phyloP scores from a whole-genome alignment of 1,139 yeast species.

The Taiozyma sp. region DNA sequence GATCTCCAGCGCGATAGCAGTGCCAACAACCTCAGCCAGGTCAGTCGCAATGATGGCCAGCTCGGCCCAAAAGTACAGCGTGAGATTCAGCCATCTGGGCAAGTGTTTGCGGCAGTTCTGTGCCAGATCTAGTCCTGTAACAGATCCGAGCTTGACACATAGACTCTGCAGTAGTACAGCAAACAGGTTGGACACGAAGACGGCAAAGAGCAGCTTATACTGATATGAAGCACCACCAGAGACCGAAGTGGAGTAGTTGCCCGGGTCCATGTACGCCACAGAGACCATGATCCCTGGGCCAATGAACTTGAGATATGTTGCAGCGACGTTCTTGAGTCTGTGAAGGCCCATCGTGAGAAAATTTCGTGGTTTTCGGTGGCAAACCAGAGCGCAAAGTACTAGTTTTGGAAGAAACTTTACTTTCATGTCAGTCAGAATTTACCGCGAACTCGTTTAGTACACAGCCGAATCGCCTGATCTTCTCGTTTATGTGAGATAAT shows the following conservation, averaged over 20 bases:
- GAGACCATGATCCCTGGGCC: slow-evolving; percentile 96
- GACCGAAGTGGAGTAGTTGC: slow-evolving; percentile 93
- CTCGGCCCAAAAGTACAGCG: slow-evolving; percentile 73
- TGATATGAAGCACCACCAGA: slow-evolving; percentile 89
- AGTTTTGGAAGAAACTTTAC: background rate
- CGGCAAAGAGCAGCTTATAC: slow-evolving; percentile 76
- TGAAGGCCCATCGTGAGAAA: background rate
- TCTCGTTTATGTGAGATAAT: background rate
- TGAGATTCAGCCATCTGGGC: slow-evolving; percentile 54
- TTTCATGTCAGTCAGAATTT: too few relatives aligned
- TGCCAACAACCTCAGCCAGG: slow-evolving; percentile 90
- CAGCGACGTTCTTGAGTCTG: background rate
- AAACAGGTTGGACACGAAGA: slow-evolving; percentile 76
- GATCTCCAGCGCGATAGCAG: slow-evolving; percentile 85
- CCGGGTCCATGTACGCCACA: slow-evolving; percentile 97
- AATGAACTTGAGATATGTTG: slow-evolving; percentile 59
- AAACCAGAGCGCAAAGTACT: too few relatives aligned
- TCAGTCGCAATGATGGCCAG: slow-evolving; percentile 90
- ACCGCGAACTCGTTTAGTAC: background rate
- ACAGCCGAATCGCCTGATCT: background rate
- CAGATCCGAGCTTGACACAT: slow-evolving; percentile 83
- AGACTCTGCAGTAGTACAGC: slow-evolving; percentile 84
- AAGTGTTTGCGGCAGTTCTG: slow-evolving; percentile 79
- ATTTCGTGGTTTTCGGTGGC: background rate
- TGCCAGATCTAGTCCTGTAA: slow-evolving; percentile 87